phyloP scores from a whole-genome alignment of 177 flowering plant species.

The Vitis hybrid region DNA sequence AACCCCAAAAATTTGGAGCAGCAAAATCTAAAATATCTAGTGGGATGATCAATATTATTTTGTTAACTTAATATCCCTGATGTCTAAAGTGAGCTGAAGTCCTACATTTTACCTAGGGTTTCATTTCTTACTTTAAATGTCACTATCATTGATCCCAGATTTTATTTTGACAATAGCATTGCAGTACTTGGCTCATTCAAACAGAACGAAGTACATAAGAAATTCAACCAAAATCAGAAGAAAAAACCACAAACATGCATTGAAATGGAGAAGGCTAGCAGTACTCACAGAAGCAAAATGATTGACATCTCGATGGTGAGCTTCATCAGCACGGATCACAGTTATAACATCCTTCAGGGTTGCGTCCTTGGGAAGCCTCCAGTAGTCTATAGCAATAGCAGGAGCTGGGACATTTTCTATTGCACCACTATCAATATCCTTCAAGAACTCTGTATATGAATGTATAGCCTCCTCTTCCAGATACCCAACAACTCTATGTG shows the following conservation, averaged over 20 bases:
- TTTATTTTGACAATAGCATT: not conserved
- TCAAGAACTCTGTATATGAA: slow-evolving; percentile 84
- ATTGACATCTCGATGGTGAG: slow-evolving; percentile 94
- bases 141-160: too few species aligned
- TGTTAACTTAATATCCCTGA: too few species aligned
- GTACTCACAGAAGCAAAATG: slow-evolving; percentile 91
- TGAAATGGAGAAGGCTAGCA: not conserved
- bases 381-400: slow-evolving; percentile 90
- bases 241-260: not conserved
- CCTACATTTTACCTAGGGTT: too few species aligned
- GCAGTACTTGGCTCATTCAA: not conserved
- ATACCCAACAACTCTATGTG: slow-evolving; percentile 87
- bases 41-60: too few species aligned
- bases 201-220: not conserved
- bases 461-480: slow-evolving; percentile 93
- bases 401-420: slow-evolving; percentile 83
- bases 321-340: slow-evolving; percentile 94
- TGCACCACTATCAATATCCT: slow-evolving; percentile 65
- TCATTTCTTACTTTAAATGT: too few species aligned
- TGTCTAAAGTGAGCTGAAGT: too few species aligned
- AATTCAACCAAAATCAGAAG: not conserved
- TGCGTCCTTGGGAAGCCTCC: slow-evolving; percentile 85
- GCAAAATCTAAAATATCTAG: too few species aligned
- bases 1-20: too few species aligned
- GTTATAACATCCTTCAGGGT: slow-evolving; percentile 73